Evolutionary conservation across 768 basidiomycete genomes (phyloP).

Genomic region (Russula compacta): DNA sequence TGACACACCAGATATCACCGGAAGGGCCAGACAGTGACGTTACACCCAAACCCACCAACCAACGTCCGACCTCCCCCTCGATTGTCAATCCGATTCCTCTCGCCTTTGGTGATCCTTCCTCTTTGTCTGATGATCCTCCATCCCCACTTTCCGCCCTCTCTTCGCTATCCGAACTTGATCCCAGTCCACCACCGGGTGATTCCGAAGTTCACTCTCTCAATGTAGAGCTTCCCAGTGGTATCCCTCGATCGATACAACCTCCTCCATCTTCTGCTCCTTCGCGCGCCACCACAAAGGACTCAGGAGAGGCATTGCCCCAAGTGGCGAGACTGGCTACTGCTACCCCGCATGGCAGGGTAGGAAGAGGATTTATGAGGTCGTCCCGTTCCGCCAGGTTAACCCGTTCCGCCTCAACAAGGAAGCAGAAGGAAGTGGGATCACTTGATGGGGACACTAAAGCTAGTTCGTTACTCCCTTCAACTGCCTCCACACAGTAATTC

Average conservation of each 20-base stretch:
- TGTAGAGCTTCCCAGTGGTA: neutral
- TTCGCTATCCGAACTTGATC: slow-evolving; percentile 8
- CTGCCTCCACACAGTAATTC: neutral
- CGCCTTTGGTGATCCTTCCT: neutral
- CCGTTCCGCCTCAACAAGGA: slow-evolving; percentile 11
- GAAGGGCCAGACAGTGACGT: neutral
- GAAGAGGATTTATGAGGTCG: neutral
- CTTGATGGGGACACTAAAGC: neutral
- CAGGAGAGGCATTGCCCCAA: neutral
- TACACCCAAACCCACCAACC: slow-evolving; percentile 5
- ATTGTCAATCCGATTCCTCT: neutral
- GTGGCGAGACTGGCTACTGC: neutral
- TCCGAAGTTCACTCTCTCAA: neutral
- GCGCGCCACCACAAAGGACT: neutral
- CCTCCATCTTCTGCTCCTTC: neutral
- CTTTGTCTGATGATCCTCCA: neutral
- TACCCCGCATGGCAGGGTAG: neutral
- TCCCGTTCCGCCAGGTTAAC: slow-evolving; percentile 4
- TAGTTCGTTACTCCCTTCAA: slow-evolving; percentile 6
- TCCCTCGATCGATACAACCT: neutral
- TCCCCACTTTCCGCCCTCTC: slow-evolving; percentile 14
- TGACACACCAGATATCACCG: neutral
- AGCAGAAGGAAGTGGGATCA: neutral
- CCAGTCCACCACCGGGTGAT: neutral
- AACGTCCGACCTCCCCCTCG: neutral